phyloP scores from a whole-genome alignment of 1,284 basidiomycete species.

The Kalmanozyma brasiliensis region DNA sequence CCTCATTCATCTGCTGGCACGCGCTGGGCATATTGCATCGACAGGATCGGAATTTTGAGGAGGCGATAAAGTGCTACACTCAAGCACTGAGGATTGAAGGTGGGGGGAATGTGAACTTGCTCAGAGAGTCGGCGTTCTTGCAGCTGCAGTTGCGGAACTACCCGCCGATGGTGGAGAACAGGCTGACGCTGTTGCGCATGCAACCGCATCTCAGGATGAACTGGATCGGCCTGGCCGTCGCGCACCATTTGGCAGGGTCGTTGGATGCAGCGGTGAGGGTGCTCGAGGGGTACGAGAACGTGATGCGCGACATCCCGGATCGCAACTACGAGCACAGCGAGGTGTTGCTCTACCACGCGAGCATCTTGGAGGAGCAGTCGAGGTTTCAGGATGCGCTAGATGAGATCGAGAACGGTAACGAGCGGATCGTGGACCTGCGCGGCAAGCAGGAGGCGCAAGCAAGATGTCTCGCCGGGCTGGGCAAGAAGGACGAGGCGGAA shows the following conservation, averaged over 20 bases:
- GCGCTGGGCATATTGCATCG: conserved; percentile 77
- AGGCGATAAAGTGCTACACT: conserved; percentile 84
- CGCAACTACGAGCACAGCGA: conserved; percentile 79
- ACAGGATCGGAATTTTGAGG: conserved; percentile 86
- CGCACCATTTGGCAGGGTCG: conserved; percentile 85
- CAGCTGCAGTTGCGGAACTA: conserved; percentile 90
- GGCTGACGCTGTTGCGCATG: conserved; percentile 81
- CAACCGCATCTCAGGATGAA: conserved; percentile 86
- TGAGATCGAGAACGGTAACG: conserved; percentile 34
- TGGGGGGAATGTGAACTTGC: conserved; percentile 86
- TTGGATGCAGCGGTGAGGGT: conserved; percentile 78
- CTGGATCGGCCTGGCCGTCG: conserved; percentile 90
- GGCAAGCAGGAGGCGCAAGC: conserved; percentile 42
- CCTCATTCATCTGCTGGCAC: conserved; percentile 97
- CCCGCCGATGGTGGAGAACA: conserved; percentile 81
- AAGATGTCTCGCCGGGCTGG: conserved; percentile 73
- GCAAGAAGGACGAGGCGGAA: conserved; percentile 76
- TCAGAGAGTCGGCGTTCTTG: conserved; percentile 89
- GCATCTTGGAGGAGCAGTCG: conserved; percentile 80
- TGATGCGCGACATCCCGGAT: conserved; percentile 55
- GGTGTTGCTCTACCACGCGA: conserved; percentile 82
- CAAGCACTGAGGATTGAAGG: conserved; percentile 86
- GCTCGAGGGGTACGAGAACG: conserved; percentile 73
- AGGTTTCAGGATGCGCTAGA: conserved; percentile 69
- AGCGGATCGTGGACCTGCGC: conserved; percentile 67